These are phyloP conservation scores for Clonostachys rosea DNA, from an alignment of 2,329 filamentous ascomycete species.

Conservation along the genomic window DNA sequence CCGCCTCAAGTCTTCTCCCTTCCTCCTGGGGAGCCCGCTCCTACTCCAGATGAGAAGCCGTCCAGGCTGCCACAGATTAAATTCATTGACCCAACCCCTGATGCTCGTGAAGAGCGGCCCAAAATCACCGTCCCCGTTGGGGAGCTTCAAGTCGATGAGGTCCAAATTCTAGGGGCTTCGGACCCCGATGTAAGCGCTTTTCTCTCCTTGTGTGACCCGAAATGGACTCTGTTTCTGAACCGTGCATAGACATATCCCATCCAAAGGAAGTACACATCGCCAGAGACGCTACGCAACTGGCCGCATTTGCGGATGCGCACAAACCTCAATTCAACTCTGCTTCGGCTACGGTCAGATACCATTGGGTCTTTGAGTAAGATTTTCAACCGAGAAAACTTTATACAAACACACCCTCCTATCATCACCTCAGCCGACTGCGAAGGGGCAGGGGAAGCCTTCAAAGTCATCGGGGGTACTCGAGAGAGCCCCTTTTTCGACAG, in stretches of 20 bases:
- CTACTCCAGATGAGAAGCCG: neutral
- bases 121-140: constrained; percentile 6
- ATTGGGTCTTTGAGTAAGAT: constrained; percentile 70
- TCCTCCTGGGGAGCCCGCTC: neutral
- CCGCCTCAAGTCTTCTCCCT: neutral
- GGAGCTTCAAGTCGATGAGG: constrained; percentile 70
- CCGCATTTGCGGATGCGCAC: constrained; percentile 83
- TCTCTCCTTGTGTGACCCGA: neutral
- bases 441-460: constrained; percentile 91
- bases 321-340: constrained; percentile 72
- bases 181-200: constrained; percentile 64
- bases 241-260: constrained; percentile 72
- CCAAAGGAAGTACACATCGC: constrained; percentile 92
- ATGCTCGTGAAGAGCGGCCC: neutral
- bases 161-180: constrained; percentile 70
- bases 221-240: too few relatives aligned
- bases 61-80: neutral
- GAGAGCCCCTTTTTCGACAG: constrained; percentile 65
- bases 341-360: constrained; percentile 78
- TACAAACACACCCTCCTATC: constrained; percentile 87
- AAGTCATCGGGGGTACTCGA: constrained; percentile 45
- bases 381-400: constrained; percentile 66
- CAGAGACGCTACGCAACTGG: constrained; percentile 82
- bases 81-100: neutral
- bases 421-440: constrained; percentile 97